Conservation (phyloP, 441 rosid species). For the Omphalea diandra region DNA sequence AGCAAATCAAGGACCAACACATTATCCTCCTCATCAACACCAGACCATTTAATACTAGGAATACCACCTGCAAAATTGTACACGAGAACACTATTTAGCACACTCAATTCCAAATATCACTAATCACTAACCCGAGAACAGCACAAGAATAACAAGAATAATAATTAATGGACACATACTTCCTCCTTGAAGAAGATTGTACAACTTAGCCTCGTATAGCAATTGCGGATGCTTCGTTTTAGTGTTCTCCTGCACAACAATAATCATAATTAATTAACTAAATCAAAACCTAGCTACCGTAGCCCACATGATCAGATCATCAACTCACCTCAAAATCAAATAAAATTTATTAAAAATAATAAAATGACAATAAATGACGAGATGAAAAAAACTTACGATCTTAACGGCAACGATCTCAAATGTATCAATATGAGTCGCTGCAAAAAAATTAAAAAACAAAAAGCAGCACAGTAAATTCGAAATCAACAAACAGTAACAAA, state of each 20-base stretch:
- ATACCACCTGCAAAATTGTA: constrained; percentile 43
- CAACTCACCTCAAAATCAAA: background rate
- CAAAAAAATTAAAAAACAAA: constrained; percentile 16
- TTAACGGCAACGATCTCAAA: constrained; percentile 95
- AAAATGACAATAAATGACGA: too few relatives aligned
- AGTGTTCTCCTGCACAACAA: constrained; percentile 54
- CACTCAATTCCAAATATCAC: background rate
- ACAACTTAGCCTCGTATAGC: constrained; percentile 72
- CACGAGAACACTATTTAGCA: background rate
- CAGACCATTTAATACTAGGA: constrained; percentile 55
- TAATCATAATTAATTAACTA: constrained; percentile 12
- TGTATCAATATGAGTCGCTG: constrained; percentile 93
- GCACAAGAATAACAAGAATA: background rate
- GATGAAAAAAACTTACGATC: constrained; percentile 60
- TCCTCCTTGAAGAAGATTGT: constrained; percentile 80
- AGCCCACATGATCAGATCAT: constrained; percentile 6
- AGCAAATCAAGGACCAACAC: constrained; percentile 54
- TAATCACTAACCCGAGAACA: too few relatives aligned
- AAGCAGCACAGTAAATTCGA: background rate
- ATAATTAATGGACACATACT: constrained; percentile 33
- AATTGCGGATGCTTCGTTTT: constrained; percentile 81
- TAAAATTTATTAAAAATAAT: constrained; percentile 7
- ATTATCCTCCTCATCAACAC: constrained; percentile 53
- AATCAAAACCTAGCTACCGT: background rate
- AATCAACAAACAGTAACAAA: constrained; percentile 1